Percentiles rank a stretch among this genome's conserved stretches.
These are phyloP conservation scores for Clavaria fumosa DNA, from an alignment of 768 basidiomycete species.

Conservation along the genomic window DNA sequence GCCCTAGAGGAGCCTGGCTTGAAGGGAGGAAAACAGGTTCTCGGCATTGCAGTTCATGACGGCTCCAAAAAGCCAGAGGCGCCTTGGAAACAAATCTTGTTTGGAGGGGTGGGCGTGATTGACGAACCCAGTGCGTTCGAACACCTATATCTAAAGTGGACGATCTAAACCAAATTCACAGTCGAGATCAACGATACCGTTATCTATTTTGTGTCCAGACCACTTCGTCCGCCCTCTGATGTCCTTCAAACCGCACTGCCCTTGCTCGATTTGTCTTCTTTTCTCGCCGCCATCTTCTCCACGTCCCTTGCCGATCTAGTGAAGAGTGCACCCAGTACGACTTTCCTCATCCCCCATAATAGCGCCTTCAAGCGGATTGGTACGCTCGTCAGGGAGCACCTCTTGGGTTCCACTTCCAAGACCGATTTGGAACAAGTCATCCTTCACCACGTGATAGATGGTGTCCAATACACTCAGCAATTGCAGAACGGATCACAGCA, in stretches of 20 bases:
- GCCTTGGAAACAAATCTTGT: constrained; percentile 48
- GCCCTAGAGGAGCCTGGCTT: constrained; percentile 60
- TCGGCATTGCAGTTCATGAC: constrained; percentile 47
- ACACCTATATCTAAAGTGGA: no score
- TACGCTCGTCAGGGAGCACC: constrained; percentile 67
- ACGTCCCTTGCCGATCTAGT: constrained; percentile 64
- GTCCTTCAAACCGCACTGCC: constrained; percentile 70
- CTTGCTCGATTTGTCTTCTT: constrained; percentile 73
- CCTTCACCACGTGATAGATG: constrained; percentile 70
- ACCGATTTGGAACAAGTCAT: constrained; percentile 72
- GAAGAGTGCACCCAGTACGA: constrained; percentile 48
- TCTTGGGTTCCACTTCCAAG: constrained; percentile 65
- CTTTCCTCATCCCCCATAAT: constrained; percentile 81
- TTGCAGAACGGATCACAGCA: constrained; percentile 50
- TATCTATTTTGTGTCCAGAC: constrained; percentile 80
- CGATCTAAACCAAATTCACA: constrained; percentile 21
- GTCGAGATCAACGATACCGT: constrained; percentile 64
- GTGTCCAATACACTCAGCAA: constrained; percentile 54
- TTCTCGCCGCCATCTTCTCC: constrained; percentile 82
- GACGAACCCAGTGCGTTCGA: constrained; percentile 46
- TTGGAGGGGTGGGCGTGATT: constrained; percentile 71
- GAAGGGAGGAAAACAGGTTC: constrained; percentile 51
- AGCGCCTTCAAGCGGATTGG: constrained; percentile 81
- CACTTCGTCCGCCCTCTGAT: constrained; percentile 71
- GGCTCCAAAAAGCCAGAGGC: constrained; percentile 30